These are phyloP conservation scores for Termitomyces sp. DNA, from an alignment of 768 basidiomycete genomes.

Conservation along the genomic window DNA sequence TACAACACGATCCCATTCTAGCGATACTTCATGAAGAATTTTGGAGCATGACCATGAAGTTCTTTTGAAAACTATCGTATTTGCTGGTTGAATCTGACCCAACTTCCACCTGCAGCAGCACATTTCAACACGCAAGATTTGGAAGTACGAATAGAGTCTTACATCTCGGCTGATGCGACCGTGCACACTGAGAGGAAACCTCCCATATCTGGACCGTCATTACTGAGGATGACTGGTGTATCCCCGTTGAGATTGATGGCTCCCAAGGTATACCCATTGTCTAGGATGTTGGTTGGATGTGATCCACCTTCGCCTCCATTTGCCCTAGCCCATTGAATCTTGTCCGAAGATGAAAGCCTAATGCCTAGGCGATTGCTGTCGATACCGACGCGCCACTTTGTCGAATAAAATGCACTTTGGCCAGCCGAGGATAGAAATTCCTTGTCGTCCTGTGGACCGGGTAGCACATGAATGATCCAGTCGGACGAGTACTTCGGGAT, in stretches of 20 bases:
- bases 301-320: constrained; percentile 66
- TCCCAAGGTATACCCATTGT: constrained; percentile 55
- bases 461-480: constrained; percentile 52
- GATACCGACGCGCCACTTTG: constrained; percentile 48
- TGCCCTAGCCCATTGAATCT: constrained; percentile 49
- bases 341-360: constrained; percentile 42
- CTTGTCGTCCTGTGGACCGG: constrained; percentile 62
- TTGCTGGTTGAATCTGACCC: constrained; percentile 60
- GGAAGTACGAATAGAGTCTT: constrained; percentile 13
- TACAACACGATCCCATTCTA: not conserved
- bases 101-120: constrained; percentile 54
- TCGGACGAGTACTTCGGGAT: constrained; percentile 43
- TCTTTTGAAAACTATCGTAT: constrained; percentile 48
- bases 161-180: constrained; percentile 49
- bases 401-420: constrained; percentile 45
- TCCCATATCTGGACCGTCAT: constrained; percentile 63
- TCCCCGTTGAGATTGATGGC: constrained; percentile 65
- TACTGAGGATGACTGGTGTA: constrained; percentile 59
- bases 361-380: constrained; percentile 65
- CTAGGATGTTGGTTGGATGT: constrained; percentile 66
- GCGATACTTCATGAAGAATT: not conserved
- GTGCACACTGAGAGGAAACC: constrained; percentile 61
- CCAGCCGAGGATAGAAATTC: constrained; percentile 51
- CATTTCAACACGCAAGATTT: not conserved
- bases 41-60: constrained; percentile 35